Conservation (phyloP, 2,329 filamentous ascomycete species). For the Huntiella savannae region DNA sequence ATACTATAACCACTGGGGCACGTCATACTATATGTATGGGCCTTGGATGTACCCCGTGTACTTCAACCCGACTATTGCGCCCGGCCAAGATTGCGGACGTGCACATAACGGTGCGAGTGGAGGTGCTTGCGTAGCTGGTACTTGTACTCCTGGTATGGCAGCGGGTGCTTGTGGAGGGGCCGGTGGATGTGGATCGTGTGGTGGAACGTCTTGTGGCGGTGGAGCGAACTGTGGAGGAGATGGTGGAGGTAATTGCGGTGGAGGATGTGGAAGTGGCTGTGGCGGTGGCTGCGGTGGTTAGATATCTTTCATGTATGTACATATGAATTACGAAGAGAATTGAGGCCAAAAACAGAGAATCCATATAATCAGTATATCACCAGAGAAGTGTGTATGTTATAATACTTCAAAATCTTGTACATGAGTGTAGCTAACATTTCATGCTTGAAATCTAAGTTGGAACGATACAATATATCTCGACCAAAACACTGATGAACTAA, state of each 20-base stretch:
- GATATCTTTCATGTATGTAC: too few relatives aligned
- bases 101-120: conserved; percentile 5
- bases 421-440: too few relatives aligned
- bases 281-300: not conserved
- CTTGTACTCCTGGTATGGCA: conserved; percentile 27
- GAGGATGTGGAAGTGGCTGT: not conserved
- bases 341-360: too few relatives aligned
- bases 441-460: too few relatives aligned
- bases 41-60: conserved; percentile 26
- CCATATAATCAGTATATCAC: too few relatives aligned
- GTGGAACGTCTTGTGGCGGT: conserved; percentile 7
- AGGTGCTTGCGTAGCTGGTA: conserved; percentile 23
- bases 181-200: conserved; percentile 17
- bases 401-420: too few relatives aligned
- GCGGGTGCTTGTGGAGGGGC: conserved; percentile 26
- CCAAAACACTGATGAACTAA: too few relatives aligned
- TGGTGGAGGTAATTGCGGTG: conserved; percentile 10
- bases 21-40: conserved; percentile 29
- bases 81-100: conserved; percentile 23
- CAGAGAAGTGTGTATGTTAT: too few relatives aligned
- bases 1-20: conserved; percentile 36
- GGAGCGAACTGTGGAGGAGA: conserved; percentile 12
- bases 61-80: conserved; percentile 27
- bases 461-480: too few relatives aligned
- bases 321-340: too few relatives aligned